phyloP scores from a whole-genome alignment of 768 basidiomycete species.

The Suillus cothurnatus region DNA sequence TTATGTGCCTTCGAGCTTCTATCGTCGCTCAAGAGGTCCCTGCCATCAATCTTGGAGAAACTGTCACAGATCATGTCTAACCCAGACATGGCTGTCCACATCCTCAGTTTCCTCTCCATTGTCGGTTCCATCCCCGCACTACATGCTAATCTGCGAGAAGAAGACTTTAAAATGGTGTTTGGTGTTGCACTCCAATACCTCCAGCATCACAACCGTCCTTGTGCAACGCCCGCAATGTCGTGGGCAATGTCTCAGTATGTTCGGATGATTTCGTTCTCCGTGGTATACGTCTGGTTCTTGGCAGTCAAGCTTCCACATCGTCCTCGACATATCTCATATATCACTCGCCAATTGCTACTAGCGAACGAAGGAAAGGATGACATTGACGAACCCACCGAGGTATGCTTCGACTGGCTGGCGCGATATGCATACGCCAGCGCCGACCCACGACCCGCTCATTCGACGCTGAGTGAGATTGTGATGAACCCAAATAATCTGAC shows the following conservation, averaged over 20 bases:
- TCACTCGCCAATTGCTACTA: conserved; percentile 81
- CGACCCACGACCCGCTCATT: conserved; percentile 85
- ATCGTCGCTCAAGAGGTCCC: conserved; percentile 73
- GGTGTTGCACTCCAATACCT: conserved; percentile 93
- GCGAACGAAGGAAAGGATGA: conserved; percentile 76
- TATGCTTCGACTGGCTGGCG: conserved; percentile 97
- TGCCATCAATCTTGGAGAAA: conserved; percentile 82
- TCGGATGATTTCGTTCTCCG: conserved; percentile 84
- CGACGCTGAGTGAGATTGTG: conserved; percentile 77
- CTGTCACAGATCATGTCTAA: conserved; percentile 94
- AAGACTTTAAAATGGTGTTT: conserved; percentile 91
- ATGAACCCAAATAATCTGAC: conserved; percentile 51
- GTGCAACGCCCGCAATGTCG: conserved; percentile 60
- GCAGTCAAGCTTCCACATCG: conserved; percentile 83
- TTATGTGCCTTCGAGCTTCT: conserved; percentile 87
- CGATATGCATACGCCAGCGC: conserved; percentile 94
- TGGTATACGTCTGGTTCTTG: conserved; percentile 95
- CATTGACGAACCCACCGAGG: conserved; percentile 90
- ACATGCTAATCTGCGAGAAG: conserved; percentile 89
- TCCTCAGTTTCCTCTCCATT: conserved; percentile 88
- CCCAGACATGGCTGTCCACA: conserved; percentile 92
- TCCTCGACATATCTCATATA: conserved; percentile 78
- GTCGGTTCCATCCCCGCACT: conserved; percentile 79
- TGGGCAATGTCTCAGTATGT: conserved; percentile 93
- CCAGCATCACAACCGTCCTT: conserved; percentile 79